Conservation (phyloP, 1,139 yeast genomes). For the Scheffersomyces segobiensis region DNA sequence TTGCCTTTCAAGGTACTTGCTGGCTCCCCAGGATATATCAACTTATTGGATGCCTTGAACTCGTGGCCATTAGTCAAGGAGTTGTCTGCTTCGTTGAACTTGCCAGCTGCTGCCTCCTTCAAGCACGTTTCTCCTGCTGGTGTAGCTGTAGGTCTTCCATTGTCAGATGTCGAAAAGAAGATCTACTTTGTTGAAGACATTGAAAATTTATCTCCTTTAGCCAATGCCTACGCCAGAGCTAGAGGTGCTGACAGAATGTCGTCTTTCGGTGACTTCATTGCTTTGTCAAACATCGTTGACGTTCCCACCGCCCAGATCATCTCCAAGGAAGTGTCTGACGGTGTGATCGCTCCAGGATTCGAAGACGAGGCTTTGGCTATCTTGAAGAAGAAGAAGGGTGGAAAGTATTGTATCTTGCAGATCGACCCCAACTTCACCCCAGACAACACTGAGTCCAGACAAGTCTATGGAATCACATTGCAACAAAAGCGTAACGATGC, state of each 20-base stretch:
- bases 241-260: constrained; percentile 99
- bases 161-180: constrained; percentile 87
- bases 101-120: constrained; percentile 98
- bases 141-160: constrained; percentile 94
- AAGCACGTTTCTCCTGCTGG: constrained; percentile 99
- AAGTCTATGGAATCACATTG: constrained; percentile 91
- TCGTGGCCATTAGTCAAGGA: constrained; percentile 99
- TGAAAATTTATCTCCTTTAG: constrained; percentile 92
- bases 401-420: constrained; percentile 94
- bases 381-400: constrained; percentile 89
- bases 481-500: constrained; percentile 99
- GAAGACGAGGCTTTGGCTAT: constrained; percentile 89
- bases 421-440: constrained; percentile 94
- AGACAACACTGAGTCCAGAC: constrained; percentile 80
- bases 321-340: constrained; percentile 96
- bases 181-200: constrained; percentile 93
- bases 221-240: constrained; percentile 98
- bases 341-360: constrained; percentile 97
- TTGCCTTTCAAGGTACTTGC: constrained; percentile 90
- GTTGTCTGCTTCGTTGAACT: constrained; percentile 86
- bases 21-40: constrained; percentile 97
- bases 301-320: constrained; percentile 95
- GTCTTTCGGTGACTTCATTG: constrained; percentile 97
- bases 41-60: constrained; percentile 91
- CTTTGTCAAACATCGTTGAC: constrained; percentile 93